Evolutionary conservation across 2,329 filamentous ascomycete genomes (phyloP).

Genomic region (Aspergillus sp.): DNA sequence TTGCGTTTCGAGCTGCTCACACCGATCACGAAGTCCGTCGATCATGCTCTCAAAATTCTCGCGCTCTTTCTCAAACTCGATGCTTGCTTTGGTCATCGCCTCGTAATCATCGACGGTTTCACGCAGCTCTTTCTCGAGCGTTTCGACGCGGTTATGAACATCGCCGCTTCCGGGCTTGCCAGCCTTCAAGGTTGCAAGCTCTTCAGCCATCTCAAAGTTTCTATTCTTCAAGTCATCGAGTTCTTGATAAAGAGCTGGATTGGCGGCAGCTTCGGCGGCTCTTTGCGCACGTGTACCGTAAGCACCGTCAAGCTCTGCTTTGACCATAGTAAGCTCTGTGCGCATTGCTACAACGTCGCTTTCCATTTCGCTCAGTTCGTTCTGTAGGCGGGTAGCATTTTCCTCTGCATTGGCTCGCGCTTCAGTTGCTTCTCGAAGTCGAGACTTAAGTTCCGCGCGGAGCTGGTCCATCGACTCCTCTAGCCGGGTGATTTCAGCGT

Average conservation of each 20-base stretch:
- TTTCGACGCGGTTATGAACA: slow-evolving; percentile 54
- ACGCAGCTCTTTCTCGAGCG: slow-evolving; percentile 67
- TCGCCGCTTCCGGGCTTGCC: slow-evolving; percentile 41
- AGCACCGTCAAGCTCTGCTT: slow-evolving; percentile 90
- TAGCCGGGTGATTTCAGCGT: slow-evolving; percentile 27
- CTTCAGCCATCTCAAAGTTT: slow-evolving; percentile 52
- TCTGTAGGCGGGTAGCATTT: slow-evolving; percentile 47
- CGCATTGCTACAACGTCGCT: slow-evolving; percentile 68
- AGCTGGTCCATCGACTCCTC: slow-evolving; percentile 37
- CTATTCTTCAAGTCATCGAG: slow-evolving; percentile 59
- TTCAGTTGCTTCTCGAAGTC: slow-evolving; percentile 34
- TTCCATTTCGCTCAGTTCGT: slow-evolving; percentile 60
- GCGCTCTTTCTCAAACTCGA: slow-evolving; percentile 73
- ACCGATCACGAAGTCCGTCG: slow-evolving; percentile 66
- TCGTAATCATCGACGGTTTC: slow-evolving; percentile 74
- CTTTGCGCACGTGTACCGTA: slow-evolving; percentile 78
- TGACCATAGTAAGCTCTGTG: slow-evolving; percentile 85
- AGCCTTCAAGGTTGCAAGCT: slow-evolving; percentile 51
- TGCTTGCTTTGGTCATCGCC: slow-evolving; percentile 68
- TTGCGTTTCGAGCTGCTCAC: slow-evolving; percentile 66
- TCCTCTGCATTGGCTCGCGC: slow-evolving; percentile 40
- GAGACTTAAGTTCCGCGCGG: slow-evolving; percentile 38
- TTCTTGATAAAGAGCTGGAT: slow-evolving; percentile 63
- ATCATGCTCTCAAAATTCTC: slow-evolving; percentile 67
- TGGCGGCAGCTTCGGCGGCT: slow-evolving; percentile 66